phyloP scores from a whole-genome alignment of 2,329 filamentous ascomycete genomes.

The Malbranchea zuffiana region DNA sequence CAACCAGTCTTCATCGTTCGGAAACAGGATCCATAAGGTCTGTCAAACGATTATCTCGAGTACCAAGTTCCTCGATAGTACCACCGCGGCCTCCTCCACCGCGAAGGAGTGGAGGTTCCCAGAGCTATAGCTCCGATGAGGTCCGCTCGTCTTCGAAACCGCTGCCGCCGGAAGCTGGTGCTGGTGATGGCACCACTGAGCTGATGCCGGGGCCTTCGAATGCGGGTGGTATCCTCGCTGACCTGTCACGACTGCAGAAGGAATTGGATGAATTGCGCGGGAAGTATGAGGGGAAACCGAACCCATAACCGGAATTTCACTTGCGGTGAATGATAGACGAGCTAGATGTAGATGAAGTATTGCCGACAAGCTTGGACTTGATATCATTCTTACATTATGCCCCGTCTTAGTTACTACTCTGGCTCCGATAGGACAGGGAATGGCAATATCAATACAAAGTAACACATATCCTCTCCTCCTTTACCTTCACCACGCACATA shows the following conservation, averaged over 20 bases:
- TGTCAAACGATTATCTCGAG: conserved; percentile 16
- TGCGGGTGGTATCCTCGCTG: conserved; percentile 55
- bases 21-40: conserved; percentile 9
- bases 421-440: too few relatives aligned
- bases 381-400: too few relatives aligned
- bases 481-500: too few relatives aligned
- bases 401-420: too few relatives aligned
- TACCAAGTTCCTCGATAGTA: conserved; percentile 21
- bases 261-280: conserved; percentile 56
- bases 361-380: too few relatives aligned
- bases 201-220: conserved; percentile 29
- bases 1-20: conserved; percentile 6
- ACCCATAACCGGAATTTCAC: too few relatives aligned
- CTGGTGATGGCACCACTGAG: neutral
- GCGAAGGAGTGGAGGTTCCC: conserved; percentile 35
- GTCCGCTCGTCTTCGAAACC: conserved; percentile 31
- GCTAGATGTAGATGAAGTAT: too few relatives aligned
- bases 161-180: neutral
- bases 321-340: too few relatives aligned
- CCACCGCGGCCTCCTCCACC: conserved; percentile 40
- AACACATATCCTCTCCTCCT: too few relatives aligned
- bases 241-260: conserved; percentile 58
- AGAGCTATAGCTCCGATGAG: conserved; percentile 22
- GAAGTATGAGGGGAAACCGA: conserved; percentile 25
- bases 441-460: too few relatives aligned